Conservation (phyloP, 495 filamentous ascomycete genomes). For the Hyaloscypha variabilis region DNA sequence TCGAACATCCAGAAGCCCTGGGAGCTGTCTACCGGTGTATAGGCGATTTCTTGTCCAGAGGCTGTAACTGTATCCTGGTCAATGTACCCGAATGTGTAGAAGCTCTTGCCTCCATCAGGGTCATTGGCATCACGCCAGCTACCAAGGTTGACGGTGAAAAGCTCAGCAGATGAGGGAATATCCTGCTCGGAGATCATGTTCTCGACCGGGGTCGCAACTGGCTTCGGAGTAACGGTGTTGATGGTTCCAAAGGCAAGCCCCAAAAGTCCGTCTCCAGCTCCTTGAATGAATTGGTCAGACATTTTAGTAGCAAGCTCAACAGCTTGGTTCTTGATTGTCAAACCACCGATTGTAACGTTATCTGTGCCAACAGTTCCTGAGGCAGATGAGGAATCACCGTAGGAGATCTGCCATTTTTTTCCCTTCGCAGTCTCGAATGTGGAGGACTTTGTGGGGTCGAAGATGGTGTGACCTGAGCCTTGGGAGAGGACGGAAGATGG, state of each 20-base stretch:
- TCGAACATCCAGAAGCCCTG: conserved; percentile 76
- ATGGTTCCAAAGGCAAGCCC: conserved; percentile 71
- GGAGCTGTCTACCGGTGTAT: conserved; percentile 67
- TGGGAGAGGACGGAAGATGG: conserved; percentile 39
- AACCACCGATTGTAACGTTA: conserved; percentile 65
- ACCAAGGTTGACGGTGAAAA: conserved; percentile 78
- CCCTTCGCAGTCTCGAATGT: conserved; percentile 57
- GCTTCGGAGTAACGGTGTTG: conserved; percentile 67
- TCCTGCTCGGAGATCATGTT: conserved; percentile 74
- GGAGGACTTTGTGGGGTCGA: conserved; percentile 61
- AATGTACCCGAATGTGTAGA: conserved; percentile 82
- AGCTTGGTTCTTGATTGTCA: conserved; percentile 67
- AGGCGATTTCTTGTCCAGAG: conserved; percentile 58
- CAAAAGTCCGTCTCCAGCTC: conserved; percentile 70
- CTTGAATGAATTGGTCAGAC: conserved; percentile 61
- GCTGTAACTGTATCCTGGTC: conserved; percentile 63
- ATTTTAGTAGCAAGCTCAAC: conserved; percentile 70
- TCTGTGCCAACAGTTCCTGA: conserved; percentile 76
- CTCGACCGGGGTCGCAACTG: conserved; percentile 70
- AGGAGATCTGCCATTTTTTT: conserved; percentile 69
- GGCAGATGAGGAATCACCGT: conserved; percentile 72
- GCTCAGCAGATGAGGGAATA: conserved; percentile 61
- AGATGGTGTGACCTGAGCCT: conserved; percentile 48
- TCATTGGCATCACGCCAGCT: conserved; percentile 61
- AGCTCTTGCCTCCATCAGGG: conserved; percentile 59